Evolutionary conservation across 176 grass and related monocot genomes (phyloP), one percentile per base, ranked within the genome.

Genomic region (Metroxylon sagu): DNA sequence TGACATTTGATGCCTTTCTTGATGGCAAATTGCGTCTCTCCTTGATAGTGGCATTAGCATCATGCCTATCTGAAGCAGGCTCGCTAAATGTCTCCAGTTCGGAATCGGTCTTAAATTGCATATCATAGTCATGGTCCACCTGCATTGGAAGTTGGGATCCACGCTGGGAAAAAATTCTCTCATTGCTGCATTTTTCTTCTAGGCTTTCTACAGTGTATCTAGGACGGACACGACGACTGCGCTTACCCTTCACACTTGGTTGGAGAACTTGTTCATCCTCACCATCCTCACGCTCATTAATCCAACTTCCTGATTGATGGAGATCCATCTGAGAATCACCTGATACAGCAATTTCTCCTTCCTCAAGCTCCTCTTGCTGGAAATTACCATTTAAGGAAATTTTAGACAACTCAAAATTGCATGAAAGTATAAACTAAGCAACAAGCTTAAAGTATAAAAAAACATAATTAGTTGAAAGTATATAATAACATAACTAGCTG

Each of bases 281-380:
- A 57, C 67, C 84, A 6, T 93, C 94, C 29, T 92, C 87, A 52
- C 75, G 80, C 19, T 96, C 91, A 82, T 83, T 86, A 63, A 78
- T 86, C 86, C 80, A 82, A 71, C 83, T 96, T 48, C 79, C 77
- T 57, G 79, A 92, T 29, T 76, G 94, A 52, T 85, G 94, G 26
- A 88, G 29, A 77, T 91, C 92, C 83, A 91, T 85, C 77, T 70
- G 84, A 4, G 87, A 91, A 62, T 92, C 88, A 23, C 88, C 88
- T 18, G 94, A 93, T 67, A 92, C 79, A 69, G 88, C 94, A 70
- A 98, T 98, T 72, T 98, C 94, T 56, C 94, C 88, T 70, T 98
- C 94, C 67, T 98, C 94, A 65, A 98, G 73, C 65, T 98, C 94
- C 80, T 93, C 94, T 19, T 71, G 4, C 94, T 98, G 82, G 28